Percentiles rank a stretch among this genome's conserved stretches.
These are phyloP conservation scores for Trypanosoma theileri DNA, from an alignment of 208 protist species.

Conservation along the genomic window DNA sequence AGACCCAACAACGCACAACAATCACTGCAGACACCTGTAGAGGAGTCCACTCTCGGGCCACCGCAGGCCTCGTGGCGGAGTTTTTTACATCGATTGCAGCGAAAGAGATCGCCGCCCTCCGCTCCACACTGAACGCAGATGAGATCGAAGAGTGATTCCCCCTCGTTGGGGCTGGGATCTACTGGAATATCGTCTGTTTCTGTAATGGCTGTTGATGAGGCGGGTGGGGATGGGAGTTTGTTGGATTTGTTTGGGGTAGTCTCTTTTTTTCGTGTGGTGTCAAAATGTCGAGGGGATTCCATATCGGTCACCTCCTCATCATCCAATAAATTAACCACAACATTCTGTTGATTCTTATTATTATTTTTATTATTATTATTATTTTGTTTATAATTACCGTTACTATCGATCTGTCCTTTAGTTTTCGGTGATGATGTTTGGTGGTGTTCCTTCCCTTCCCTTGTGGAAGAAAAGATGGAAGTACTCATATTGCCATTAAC, in stretches of 20 bases:
- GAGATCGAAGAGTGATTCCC: not conserved
- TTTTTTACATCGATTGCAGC: conserved; percentile 52
- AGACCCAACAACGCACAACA: conserved; percentile 35
- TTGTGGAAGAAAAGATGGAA: not conserved
- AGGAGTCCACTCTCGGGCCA: conserved; percentile 37
- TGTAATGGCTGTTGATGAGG: not conserved
- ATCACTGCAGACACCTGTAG: conserved; percentile 28
- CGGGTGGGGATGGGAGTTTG: too few relatives aligned
- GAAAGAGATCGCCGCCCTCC: conserved; percentile 54
- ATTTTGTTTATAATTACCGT: not conserved
- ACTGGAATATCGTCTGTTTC: not conserved
- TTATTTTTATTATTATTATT: not conserved
- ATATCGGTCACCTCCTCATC: too few relatives aligned
- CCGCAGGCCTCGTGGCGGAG: conserved; percentile 78
- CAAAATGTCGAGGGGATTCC: too few relatives aligned
- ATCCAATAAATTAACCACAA: too few relatives aligned
- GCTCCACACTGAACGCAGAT: conserved; percentile 36
- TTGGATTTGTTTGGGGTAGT: too few relatives aligned
- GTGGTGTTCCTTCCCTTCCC: not conserved
- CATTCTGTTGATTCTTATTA: too few relatives aligned
- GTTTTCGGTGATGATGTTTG: not conserved
- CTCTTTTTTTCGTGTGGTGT: too few relatives aligned
- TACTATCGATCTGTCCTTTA: not conserved
- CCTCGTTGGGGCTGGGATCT: too few relatives aligned
- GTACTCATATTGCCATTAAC: not conserved